Base-by-base conservation (phyloP, 371 early-diverging fungal species). In the Actinomucor elegans region DNA sequence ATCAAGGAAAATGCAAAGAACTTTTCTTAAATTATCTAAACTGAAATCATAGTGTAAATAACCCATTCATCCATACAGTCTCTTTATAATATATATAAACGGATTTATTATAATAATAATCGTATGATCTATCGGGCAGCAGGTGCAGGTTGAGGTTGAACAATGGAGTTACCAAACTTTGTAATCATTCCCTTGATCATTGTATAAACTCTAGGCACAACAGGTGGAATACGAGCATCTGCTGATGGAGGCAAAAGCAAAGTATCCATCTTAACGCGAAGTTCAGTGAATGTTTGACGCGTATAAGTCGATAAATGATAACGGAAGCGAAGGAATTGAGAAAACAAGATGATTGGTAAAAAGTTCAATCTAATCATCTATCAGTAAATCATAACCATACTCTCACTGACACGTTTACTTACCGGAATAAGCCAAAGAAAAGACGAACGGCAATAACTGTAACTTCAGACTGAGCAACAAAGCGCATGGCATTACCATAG, bases 321-420 rank as follows among this genome's bases (percentile, higher is more conserved):
- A 43, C 95, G 85, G 84, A 93, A 86, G 28, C 90, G 83, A 67
- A 94, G 70, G 75, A 94, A 94, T 67, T 92, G 91, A 52, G 79
- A 80, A 63, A 85, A 94, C 28, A 92, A 63, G 38, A 94, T 61
- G 32, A 93, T 89, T 18, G 90, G 83, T 48, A 91, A 81, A 15
- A 88, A 73, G 45, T 80, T 79, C 75, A 91, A 65, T 24, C 79
- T 76, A 77, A 48, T 24, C n/a, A n/a, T n/a, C 6, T 7, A 10
- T 29, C n/a, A 45, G 31, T 15, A 9, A 0, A 29, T 18, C 14
- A 27, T 26, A 42, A 36, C 9, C 21, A 12, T 17, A 44, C n/a
- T 28, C 3, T 10, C 26, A 28, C 18, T 3, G 26, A 27, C n/a
- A n/a, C n/a, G n/a, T n/a, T n/a, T n/a, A 55, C 72, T 68, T 75